Percentiles rank a stretch among this genome's conserved stretches.
These are phyloP conservation scores for Lipomyces lipofer DNA, from an alignment of 805 yeast genomes.

Conservation along the genomic window DNA sequence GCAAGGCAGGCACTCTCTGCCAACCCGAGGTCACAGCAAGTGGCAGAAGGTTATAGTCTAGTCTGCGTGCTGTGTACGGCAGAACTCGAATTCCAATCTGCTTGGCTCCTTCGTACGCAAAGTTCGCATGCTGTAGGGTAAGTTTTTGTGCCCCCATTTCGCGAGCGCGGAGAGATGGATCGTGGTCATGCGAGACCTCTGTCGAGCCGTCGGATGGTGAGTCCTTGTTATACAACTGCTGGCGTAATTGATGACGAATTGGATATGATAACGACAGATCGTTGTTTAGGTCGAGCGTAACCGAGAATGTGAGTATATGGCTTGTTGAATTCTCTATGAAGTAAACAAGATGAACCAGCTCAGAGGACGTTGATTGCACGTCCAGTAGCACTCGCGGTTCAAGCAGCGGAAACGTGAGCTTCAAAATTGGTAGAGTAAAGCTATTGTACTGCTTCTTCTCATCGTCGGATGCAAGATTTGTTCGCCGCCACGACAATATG, in stretches of 20 bases:
- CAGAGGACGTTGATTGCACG: conserved; percentile 30
- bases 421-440: conserved; percentile 45
- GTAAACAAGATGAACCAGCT: conserved; percentile 45
- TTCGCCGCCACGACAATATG: conserved; percentile 39
- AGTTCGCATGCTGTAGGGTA: conserved; percentile 33
- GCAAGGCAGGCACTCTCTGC: conserved; percentile 56
- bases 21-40: conserved; percentile 34
- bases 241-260: conserved; percentile 26
- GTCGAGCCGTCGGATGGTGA: background rate
- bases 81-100: conserved; percentile 48
- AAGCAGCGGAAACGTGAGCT: conserved; percentile 57
- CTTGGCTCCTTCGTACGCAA: conserved; percentile 44
- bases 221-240: conserved; percentile 19
- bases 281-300: conserved; percentile 46
- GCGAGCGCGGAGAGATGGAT: background rate
- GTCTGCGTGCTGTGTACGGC: conserved; percentile 55
- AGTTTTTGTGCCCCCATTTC: background rate
- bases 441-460: conserved; percentile 11
- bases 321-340: conserved; percentile 75
- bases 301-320: conserved; percentile 62
- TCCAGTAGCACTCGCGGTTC: conserved; percentile 67
- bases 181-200: background rate
- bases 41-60: conserved; percentile 38
- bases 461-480: background rate
- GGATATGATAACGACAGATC: conserved; percentile 29